Evolutionary conservation across 805 yeast species (phyloP).

Genomic region (Cyberlindnera nakhonratchasimensis): DNA sequence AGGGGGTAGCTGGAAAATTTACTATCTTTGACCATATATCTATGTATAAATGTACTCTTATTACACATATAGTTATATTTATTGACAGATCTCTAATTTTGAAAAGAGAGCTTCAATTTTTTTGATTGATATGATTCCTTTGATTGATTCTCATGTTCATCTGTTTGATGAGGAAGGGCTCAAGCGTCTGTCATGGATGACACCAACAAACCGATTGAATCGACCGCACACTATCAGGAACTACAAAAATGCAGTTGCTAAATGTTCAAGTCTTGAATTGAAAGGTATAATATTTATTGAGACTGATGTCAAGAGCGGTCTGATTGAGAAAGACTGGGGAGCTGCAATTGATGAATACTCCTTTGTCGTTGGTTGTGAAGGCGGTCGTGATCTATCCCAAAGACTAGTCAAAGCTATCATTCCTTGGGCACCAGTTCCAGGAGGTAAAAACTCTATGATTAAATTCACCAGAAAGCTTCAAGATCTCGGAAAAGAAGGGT

Average conservation of each 20-base stretch:
- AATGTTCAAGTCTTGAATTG: not conserved
- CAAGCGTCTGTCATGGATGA: constrained; percentile 17
- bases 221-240: constrained; percentile 15
- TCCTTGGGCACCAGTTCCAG: constrained; percentile 45
- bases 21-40: too few species aligned
- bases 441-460: constrained; percentile 27
- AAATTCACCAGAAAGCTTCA: constrained; percentile 20
- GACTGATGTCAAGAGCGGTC: constrained; percentile 17
- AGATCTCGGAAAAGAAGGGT: constrained; percentile 8
- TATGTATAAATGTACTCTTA: too few species aligned
- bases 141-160: constrained; percentile 24
- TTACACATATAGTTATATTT: too few species aligned
- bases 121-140: not conserved
- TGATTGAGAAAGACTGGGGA: constrained; percentile 14
- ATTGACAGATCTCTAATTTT: too few species aligned
- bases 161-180: constrained; percentile 16
- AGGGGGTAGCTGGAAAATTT: too few species aligned
- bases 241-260: not conserved
- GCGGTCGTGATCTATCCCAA: not conserved
- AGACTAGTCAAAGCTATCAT: constrained; percentile 30
- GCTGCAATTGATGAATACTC: constrained; percentile 16
- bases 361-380: constrained; percentile 6
- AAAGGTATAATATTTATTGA: constrained; percentile 20
- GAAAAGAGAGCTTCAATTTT: too few species aligned
- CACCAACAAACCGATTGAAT: constrained; percentile 10